Base-by-base conservation (phyloP, 306 rosid species). In the Acacia confusa region DNA sequence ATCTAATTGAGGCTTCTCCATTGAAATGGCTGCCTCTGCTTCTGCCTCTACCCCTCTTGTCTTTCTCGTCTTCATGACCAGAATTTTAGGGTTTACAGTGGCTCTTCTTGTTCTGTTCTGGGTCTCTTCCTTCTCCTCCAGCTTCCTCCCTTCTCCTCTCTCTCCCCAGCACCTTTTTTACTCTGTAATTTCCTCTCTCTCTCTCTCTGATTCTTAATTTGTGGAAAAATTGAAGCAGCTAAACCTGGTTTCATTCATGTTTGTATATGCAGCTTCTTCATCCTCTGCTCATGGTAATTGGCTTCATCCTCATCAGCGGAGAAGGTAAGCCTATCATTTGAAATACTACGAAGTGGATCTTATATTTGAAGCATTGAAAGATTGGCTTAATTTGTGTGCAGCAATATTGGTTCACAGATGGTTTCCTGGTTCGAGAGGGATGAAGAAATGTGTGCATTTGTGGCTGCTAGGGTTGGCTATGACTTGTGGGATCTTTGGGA, bases 221-320 rank as follows among this genome's bases (percentile, higher is more conserved):
- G 13, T 32, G 40, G 19, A 3, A 4, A 58, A 27, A 45, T 45
- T 11, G 6, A 36, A 36, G 40, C 40, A 27, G n/a, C 70, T 66
- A 64, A 64, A 3, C 45, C 15, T 19, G 15, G 2, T 17, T 36
- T 19, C 27, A 3, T 27, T 20, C 7, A 19, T 55, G 3, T 19
- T 8, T 17, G 44, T 17, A 2, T 2, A 10, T 28, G 36, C 90
- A 93, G 99, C 93, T 81, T 85, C 96, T 95, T 68, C 99, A 95
- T 84, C 99, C 99, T 75, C 64, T 95, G 48, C 72, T 92, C 6
- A 95, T 93, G 99, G 97, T 95, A 70, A 89, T 95, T 82, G 99
- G 99, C 22, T 91, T 95, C 77, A 85, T 93, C 71, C 90, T 93
- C 64, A 60, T 93, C 68, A 93, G 92, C 72, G 99, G 99, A 79